Conservation (phyloP, 2,329 filamentous ascomycete species). For the Dothistroma septosporum region DNA sequence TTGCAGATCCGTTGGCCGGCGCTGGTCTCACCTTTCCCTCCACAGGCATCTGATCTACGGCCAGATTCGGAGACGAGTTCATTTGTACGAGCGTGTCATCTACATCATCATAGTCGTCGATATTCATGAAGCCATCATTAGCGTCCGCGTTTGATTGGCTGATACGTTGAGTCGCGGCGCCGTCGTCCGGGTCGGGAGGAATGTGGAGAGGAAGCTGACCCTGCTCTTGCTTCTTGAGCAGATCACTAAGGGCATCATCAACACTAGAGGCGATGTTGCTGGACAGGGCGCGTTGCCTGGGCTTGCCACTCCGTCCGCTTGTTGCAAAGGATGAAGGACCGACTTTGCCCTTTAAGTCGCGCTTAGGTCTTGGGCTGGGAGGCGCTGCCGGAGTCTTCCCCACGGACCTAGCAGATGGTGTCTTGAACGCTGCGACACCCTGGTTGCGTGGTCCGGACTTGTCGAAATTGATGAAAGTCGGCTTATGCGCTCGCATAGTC, state of each 20-base stretch:
- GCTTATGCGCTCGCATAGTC: constrained; percentile 19
- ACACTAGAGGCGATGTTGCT: constrained; percentile 18
- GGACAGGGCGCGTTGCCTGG: constrained; percentile 2
- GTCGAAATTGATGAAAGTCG: constrained; percentile 28
- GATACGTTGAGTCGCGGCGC: neutral
- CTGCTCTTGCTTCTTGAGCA: neutral
- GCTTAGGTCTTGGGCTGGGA: neutral
- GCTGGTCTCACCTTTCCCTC: neutral
- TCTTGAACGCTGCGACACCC: constrained; percentile 16
- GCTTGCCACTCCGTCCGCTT: constrained; percentile 7
- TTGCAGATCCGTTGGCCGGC: neutral
- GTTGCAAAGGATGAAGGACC: constrained; percentile 17
- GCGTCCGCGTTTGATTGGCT: neutral
- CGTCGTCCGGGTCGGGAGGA: neutral
- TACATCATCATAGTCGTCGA: neutral
- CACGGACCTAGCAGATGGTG: constrained; percentile 1
- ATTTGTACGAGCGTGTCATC: neutral
- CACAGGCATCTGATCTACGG: neutral
- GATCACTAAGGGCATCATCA: constrained; percentile 13
- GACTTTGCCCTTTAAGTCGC: constrained; percentile 1
- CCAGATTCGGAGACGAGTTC: neutral
- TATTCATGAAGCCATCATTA: constrained; percentile 7
- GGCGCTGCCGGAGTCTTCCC: neutral
- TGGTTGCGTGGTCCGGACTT: constrained; percentile 33
- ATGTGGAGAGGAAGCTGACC: neutral